Evolutionary conservation across 2,329 filamentous ascomycete genomes (phyloP), one percentile per base, ranked within the genome.

Genomic region (Didymellaceae sp.): DNA sequence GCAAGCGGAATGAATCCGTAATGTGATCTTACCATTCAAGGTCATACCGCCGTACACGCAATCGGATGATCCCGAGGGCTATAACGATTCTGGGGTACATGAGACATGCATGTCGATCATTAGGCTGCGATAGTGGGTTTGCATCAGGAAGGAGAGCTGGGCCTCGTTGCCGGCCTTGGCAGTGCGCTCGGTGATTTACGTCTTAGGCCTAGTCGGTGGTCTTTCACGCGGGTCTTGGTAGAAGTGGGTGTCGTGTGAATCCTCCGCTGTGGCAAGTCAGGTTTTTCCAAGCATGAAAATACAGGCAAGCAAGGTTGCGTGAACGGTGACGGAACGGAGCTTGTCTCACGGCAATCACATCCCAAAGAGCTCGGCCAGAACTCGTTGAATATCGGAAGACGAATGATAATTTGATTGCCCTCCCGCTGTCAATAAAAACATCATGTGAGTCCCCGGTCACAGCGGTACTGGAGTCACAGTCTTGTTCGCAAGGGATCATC

Each of bases 1-100:
- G 40, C 47, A 45, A 22, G 48, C 42, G 48, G 48, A 46, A 52
- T 40, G 18, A 24, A 24, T 1, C 42, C 42, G 48, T 40, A 20
- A 11, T 2, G 4, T 18, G 25, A n/a, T 32, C 14, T 42, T 48
- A 2, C 45, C 31, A 20, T 10, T 13, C 20, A 16, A n/a, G 38
- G 45, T 16, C 18, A 24, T 18, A 30, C 7, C 38, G 38, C 45
- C 38, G 32, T 37, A 11, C 13, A 31, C 17, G 30, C 22, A n/a
- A 48, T 41, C 31, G 45, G 45, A 11, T 42, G 11, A 31, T 43
- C 24, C 45, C 32, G 32, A 32, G 8, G 31, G 6, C n/a, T 24
- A n/a, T 32, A 43, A 31, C 24, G 31, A 18, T 30, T 25, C 24
- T 21, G 14, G 24, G 18, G 20, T 9, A 35, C 25, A 33, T 33